phyloP scores from a whole-genome alignment of 495 filamentous ascomycete genomes.

The Aspergillus cavernicola region DNA sequence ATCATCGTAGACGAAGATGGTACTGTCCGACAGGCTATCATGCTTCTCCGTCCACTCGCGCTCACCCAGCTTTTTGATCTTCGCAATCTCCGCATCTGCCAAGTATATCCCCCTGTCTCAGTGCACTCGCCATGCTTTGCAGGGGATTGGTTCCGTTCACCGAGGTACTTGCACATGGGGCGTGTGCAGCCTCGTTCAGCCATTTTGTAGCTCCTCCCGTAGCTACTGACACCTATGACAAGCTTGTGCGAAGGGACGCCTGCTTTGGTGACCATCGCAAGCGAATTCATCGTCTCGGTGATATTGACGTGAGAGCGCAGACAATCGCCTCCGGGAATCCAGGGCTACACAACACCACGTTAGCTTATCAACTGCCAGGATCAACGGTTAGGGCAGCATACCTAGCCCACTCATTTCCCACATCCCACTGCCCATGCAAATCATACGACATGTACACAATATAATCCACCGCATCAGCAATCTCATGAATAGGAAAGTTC shows the following conservation, averaged over 20 bases:
- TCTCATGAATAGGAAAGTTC: not conserved
- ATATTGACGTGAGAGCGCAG: conserved; percentile 38
- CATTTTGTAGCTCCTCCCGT: conserved; percentile 13
- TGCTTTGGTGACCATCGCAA: conserved; percentile 49
- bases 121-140: conserved; percentile 4
- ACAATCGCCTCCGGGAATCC: conserved; percentile 27
- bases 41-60: not conserved
- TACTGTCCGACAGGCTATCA: not conserved
- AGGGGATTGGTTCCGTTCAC: not conserved
- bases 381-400: not conserved
- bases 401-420: not conserved
- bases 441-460: not conserved
- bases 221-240: conserved; percentile 32
- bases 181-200: conserved; percentile 9
- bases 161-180: conserved; percentile 1
- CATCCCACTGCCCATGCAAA: conserved; percentile 1
- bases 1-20: too few relatives aligned
- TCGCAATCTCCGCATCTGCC: conserved; percentile 16
- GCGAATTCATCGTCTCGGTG: conserved; percentile 34
- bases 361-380: too few relatives aligned
- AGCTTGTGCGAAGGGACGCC: conserved; percentile 38
- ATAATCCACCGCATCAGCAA: not conserved
- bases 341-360: too few relatives aligned
- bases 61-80: not conserved
- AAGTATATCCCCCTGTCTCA: conserved; percentile 21